Evolutionary conservation across 2,329 filamentous ascomycete species (phyloP).

Genomic region (Phyllosticta citrichinensis): DNA sequence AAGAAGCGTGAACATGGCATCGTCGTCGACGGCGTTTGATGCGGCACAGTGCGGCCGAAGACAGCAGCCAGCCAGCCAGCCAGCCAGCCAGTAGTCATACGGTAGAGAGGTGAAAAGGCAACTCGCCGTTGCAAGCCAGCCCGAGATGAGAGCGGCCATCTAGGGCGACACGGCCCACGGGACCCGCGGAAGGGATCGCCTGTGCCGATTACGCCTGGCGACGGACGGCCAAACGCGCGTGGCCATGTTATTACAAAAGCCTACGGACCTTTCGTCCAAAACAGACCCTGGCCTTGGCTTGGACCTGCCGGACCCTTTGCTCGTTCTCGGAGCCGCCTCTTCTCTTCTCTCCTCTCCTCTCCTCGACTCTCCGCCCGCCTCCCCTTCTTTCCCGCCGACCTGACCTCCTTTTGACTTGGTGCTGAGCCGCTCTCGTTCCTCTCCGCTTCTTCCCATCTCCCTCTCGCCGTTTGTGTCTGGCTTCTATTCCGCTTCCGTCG

Average conservation of each 20-base stretch:
- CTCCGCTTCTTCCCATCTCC: neutral
- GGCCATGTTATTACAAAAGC: conserved; percentile 9
- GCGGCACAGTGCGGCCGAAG: neutral
- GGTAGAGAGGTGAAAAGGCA: no score
- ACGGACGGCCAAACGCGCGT: neutral
- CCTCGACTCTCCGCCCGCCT: neutral
- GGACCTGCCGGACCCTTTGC: neutral
- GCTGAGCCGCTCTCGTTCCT: neutral
- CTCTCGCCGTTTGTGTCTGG: neutral
- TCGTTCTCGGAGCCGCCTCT: neutral
- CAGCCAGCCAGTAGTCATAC: no score
- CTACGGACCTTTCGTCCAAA: conserved; percentile 4
- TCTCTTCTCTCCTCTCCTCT: neutral
- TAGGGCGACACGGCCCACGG: neutral
- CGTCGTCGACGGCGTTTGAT: neutral
- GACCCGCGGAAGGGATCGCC: conserved; percentile 9
- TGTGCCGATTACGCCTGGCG: neutral
- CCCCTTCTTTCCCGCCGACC: neutral
- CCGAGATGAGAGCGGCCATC: no score
- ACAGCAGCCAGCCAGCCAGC: no score
- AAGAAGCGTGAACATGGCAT: neutral
- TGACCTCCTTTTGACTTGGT: neutral
- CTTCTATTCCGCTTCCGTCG: neutral
- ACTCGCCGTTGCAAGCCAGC: no score
- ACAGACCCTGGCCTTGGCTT: neutral